phyloP scores from a whole-genome alignment of 1,284 basidiomycete species.

The Heterobasidion irregulare region DNA sequence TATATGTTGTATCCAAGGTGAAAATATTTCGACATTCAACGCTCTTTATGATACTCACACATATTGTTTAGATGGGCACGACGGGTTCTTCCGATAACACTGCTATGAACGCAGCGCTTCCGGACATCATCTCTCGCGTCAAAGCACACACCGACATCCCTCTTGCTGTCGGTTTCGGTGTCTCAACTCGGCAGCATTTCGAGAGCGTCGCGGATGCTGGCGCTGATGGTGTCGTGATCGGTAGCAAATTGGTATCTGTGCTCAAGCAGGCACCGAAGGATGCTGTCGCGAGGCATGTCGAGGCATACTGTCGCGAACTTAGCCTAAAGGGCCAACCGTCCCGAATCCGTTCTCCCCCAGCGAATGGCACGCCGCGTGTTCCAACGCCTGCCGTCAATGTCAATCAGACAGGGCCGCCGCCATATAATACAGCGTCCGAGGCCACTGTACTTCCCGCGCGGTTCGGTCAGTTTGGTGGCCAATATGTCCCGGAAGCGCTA shows the following conservation, averaged over 20 bases:
- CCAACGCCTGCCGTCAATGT: constrained; percentile 10
- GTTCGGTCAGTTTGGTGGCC: constrained; percentile 95
- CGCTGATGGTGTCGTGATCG: constrained; percentile 93
- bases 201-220: constrained; percentile 79
- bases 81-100: constrained; percentile 84
- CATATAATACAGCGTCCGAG: constrained; percentile 24
- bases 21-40: constrained; percentile 9
- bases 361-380: background rate
- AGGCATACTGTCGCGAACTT: constrained; percentile 69
- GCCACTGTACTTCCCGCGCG: constrained; percentile 61
- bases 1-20: constrained; percentile 93
- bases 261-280: constrained; percentile 61
- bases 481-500: constrained; percentile 94
- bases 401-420: constrained; percentile 21
- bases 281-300: constrained; percentile 52
- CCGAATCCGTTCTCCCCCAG: constrained; percentile 6
- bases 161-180: constrained; percentile 94
- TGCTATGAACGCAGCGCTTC: constrained; percentile 69
- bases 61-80: constrained; percentile 78
- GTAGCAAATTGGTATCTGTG: constrained; percentile 77
- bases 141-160: constrained; percentile 71
- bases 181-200: constrained; percentile 90
- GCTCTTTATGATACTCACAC: background rate
- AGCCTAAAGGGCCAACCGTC: constrained; percentile 47
- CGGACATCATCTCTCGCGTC: constrained; percentile 70